Base-by-base conservation (phyloP, 176 grass and related monocot species). In the Elaeis guineensis region DNA sequence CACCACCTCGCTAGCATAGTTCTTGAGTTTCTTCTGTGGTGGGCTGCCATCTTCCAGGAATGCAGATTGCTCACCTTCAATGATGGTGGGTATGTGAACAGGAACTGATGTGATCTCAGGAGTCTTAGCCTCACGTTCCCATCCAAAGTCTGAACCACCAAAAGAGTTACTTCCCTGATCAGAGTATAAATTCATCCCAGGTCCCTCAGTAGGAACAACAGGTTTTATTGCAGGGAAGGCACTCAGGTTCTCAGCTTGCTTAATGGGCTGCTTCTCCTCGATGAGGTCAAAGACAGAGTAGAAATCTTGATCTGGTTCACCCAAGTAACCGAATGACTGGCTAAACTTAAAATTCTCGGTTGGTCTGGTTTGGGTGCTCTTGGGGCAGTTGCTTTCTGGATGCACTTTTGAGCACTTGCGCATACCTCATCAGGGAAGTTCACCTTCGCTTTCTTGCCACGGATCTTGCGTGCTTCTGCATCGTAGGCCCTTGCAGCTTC, bases 131-230 rank as follows among this genome's bases (percentile, higher is more conserved):
- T 85, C 86, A 49, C 72, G 50, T 0, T 78, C 81, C 81, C 77
- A 81, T 48, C 80, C 86, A 52, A 80, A 81, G 50, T 74, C 77
- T 12, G 61, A 64, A 35, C 69, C 67, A n/a, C 48, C 77, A 78
- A 81, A 84, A 11, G 77, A 75, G 14, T 84, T 77, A 69, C 80
- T 81, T 63, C 70, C 66, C 70, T 84, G 55, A 44, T 84, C 77
- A 64, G 73, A 83, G 57, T 77, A 52, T 49, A 89, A 75, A 52
- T 77, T 83, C 18, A 69, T 52, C n/a, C 23, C 61, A 6, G 65
- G 62, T 53, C 51, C 21, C 49, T 84, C 51, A 4, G 51, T 54
- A 32, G 67, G 22, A 18, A 14, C 58, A 69, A 53, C 54, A 66
- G 44, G 28, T 19, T 79, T 58, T 49, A 70, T 32, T 20, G 53